Conservation (phyloP, 106 monocot species). For the Allium sativum region DNA sequence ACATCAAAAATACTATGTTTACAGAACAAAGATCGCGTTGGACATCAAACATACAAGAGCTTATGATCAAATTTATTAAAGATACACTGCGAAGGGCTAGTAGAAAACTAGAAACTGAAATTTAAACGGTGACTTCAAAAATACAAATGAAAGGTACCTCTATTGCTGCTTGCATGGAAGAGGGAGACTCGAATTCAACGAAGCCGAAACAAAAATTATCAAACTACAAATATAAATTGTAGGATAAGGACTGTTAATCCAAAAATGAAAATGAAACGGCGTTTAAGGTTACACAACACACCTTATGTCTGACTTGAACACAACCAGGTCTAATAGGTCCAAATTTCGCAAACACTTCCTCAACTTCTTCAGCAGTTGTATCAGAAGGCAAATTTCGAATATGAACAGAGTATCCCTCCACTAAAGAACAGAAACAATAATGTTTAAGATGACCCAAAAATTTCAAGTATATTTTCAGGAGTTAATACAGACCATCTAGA, state of each 20-base stretch:
- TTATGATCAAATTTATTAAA: too few species aligned
- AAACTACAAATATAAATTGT: conserved; percentile 15
- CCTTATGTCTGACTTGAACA: conserved; percentile 90
- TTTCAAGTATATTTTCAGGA: not conserved
- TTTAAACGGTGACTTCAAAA: too few species aligned
- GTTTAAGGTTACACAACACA: conserved; percentile 7
- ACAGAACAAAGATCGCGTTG: too few species aligned
- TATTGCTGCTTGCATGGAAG: conserved; percentile 53
- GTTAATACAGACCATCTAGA: conserved; percentile 26
- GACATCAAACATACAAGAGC: too few species aligned
- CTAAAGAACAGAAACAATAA: conserved; percentile 12
- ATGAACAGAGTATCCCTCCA: conserved; percentile 65
- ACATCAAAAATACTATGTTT: too few species aligned
- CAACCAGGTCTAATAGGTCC: conserved; percentile 69
- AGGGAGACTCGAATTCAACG: conserved; percentile 40
- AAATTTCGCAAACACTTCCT: conserved; percentile 64
- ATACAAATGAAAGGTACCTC: conserved; percentile 15
- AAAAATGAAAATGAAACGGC: too few species aligned
- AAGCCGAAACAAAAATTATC: conserved; percentile 44
- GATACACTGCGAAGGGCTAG: too few species aligned
- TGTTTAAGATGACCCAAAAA: conserved; percentile 11
- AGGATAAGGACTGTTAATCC: not conserved
- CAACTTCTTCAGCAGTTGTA: conserved; percentile 43
- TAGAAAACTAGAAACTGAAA: too few species aligned
- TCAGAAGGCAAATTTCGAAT: conserved; percentile 59